Conservation (phyloP, 257 asterid species). For the Avicennia marina region DNA sequence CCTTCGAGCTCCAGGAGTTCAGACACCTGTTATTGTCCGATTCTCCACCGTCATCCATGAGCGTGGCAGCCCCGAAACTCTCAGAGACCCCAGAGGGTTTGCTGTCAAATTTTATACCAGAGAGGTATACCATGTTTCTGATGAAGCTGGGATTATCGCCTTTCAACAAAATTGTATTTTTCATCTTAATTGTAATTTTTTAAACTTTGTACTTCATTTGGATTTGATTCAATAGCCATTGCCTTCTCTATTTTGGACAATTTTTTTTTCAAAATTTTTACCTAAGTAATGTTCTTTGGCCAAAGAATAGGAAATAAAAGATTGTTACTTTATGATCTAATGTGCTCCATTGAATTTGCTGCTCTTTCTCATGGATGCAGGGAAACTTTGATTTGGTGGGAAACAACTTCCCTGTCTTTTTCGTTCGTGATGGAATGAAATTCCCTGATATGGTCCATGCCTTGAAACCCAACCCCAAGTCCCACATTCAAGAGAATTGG, state of each 20-base stretch:
- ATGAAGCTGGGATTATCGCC: background rate
- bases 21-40: conserved; percentile 84
- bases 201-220: background rate
- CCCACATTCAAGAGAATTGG: conserved; percentile 97
- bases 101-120: conserved; percentile 43
- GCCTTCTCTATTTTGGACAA: conserved; percentile 10
- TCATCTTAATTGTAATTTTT: background rate
- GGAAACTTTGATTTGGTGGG: conserved; percentile 97
- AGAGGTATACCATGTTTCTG: conserved; percentile 27
- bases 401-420: conserved; percentile 93
- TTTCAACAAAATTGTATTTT: background rate
- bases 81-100: conserved; percentile 91
- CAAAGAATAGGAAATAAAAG: background rate
- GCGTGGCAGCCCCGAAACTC: conserved; percentile 97
- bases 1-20: conserved; percentile 98
- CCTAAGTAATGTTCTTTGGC: background rate
- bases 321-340: no score
- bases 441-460: conserved; percentile 93
- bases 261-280: background rate
- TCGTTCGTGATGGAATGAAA: conserved; percentile 87
- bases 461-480: conserved; percentile 85
- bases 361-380: conserved; percentile 32
- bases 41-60: conserved; percentile 97
- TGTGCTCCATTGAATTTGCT: background rate
- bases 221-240: background rate